Conservation (phyloP, 306 rosid genomes). For the Casuarina equisetifolia region DNA sequence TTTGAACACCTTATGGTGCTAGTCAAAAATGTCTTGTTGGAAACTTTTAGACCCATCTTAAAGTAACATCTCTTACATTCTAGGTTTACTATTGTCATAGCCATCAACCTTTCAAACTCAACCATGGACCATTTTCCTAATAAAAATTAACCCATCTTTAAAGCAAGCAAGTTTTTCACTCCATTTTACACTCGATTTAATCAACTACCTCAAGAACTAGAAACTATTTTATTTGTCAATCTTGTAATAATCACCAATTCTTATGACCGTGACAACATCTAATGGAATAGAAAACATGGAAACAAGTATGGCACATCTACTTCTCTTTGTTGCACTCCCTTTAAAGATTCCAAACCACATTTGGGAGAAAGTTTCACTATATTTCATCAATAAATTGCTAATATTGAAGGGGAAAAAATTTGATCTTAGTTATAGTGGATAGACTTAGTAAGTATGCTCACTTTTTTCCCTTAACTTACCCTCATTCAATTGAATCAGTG, state of each 20-base stretch:
- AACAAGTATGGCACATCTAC: not conserved
- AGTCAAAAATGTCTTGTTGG: no score
- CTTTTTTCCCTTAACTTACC: no score
- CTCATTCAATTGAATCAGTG: no score
- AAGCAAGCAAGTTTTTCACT: not conserved
- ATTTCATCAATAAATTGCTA: no score
- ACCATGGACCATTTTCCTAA: not conserved
- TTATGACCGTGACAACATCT: not conserved
- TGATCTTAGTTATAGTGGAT: no score
- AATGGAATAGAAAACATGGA: not conserved
- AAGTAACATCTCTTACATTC: not conserved
- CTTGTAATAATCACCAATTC: not conserved
- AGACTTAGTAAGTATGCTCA: no score
- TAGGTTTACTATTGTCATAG: not conserved
- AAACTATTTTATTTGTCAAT: not conserved
- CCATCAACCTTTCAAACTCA: not conserved
- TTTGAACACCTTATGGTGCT: no score
- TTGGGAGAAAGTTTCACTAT: no score
- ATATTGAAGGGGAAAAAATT: no score
- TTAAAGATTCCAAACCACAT: no score
- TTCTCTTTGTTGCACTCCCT: not conserved
- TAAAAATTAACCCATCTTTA: not conserved
- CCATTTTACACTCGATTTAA: not conserved
- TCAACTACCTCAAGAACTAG: not conserved
- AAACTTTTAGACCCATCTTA: no score